phyloP scores from a whole-genome alignment of 2,329 filamentous ascomycete genomes.

The Ophiocordyceps unilateralis region DNA sequence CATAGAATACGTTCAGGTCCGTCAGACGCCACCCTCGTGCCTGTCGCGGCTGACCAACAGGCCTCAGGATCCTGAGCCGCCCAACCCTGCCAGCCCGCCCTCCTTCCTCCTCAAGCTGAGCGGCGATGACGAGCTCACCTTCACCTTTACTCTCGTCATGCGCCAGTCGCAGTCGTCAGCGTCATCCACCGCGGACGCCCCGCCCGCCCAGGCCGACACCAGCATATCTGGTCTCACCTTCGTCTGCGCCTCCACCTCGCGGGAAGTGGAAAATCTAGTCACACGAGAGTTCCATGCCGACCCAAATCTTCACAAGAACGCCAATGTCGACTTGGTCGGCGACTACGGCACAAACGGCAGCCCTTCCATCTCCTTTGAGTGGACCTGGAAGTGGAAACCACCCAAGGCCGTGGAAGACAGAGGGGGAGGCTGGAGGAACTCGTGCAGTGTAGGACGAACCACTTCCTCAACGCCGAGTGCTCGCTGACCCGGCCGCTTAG shows the following conservation, averaged over 20 bases:
- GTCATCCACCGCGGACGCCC: slow-evolving; percentile 43
- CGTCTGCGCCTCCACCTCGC: slow-evolving; percentile 69
- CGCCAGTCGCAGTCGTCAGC: slow-evolving; percentile 72
- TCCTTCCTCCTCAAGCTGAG: slow-evolving; percentile 71
- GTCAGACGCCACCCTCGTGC: slow-evolving; percentile 7
- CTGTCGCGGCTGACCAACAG: slow-evolving; percentile 4
- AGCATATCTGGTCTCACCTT: slow-evolving; percentile 80
- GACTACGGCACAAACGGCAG: slow-evolving; percentile 76
- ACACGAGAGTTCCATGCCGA: slow-evolving; percentile 94
- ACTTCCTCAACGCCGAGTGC: background rate
- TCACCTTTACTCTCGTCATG: slow-evolving; percentile 74
- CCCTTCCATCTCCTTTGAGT: slow-evolving; percentile 74
- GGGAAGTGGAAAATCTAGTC: slow-evolving; percentile 83
- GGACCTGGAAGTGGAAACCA: slow-evolving; percentile 94
- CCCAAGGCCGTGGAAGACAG: slow-evolving; percentile 68
- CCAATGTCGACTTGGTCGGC: slow-evolving; percentile 89
- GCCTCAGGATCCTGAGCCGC: slow-evolving; percentile 57
- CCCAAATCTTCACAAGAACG: slow-evolving; percentile 91
- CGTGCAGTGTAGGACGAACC: slow-evolving; percentile 54
- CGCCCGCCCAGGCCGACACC: slow-evolving; percentile 43
- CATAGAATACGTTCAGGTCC: slow-evolving; percentile 84
- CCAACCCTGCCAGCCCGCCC: slow-evolving; percentile 31
- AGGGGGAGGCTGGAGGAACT: slow-evolving; percentile 86
- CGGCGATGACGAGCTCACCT: slow-evolving; percentile 83
- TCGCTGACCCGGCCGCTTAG: slow-evolving; percentile 23